A percentile compares a stretch with the other conserved stretches of the same genome.
Conservation (phyloP, 495 filamentous ascomycete genomes). For the Friedmanniomyces simplex region DNA sequence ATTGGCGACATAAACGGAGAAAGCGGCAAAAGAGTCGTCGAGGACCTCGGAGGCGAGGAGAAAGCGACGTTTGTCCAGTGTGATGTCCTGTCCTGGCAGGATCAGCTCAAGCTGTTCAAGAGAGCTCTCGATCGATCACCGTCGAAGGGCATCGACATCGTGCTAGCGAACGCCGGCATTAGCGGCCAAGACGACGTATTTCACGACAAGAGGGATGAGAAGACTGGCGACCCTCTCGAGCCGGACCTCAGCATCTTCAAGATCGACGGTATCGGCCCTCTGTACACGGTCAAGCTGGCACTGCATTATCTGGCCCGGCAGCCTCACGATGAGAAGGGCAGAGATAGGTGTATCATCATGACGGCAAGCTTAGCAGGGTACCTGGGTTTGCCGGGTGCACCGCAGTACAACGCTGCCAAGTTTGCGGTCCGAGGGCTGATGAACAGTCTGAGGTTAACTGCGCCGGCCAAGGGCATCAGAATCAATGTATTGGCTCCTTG, state of each 20-base stretch:
- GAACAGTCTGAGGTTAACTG: slow-evolving; percentile 3
- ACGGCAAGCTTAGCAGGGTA: slow-evolving; percentile 8
- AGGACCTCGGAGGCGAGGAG: slow-evolving; percentile 4
- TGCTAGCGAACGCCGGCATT: slow-evolving; percentile 62
- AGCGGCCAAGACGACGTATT: slow-evolving; percentile 34
- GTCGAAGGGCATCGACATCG: slow-evolving; percentile 45
- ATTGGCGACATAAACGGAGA: slow-evolving; percentile 13
- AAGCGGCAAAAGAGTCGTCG: slow-evolving; percentile 1
- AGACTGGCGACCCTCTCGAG: slow-evolving; percentile 36
- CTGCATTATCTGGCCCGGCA: slow-evolving; percentile 41
- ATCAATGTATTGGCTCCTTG: slow-evolving; percentile 10
- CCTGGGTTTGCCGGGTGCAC: slow-evolving; percentile 3
- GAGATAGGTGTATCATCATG: slow-evolving; percentile 3
- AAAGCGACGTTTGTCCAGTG: slow-evolving; percentile 32
- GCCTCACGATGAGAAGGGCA: not conserved
- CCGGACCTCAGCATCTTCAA: slow-evolving; percentile 46
- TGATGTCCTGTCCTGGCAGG: slow-evolving; percentile 49
- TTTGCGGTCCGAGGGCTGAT: slow-evolving; percentile 12
- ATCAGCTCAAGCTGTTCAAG: slow-evolving; percentile 52
- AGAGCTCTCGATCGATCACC: slow-evolving; percentile 42
- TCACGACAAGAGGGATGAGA: not conserved
- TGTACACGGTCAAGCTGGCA: slow-evolving; percentile 57
- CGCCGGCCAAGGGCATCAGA: not conserved
- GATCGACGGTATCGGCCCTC: slow-evolving; percentile 52
- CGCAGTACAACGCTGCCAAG: slow-evolving; percentile 14